Evolutionary conservation across 768 basidiomycete genomes (phyloP).

Genomic region (Pleurotus ostreatus): DNA sequence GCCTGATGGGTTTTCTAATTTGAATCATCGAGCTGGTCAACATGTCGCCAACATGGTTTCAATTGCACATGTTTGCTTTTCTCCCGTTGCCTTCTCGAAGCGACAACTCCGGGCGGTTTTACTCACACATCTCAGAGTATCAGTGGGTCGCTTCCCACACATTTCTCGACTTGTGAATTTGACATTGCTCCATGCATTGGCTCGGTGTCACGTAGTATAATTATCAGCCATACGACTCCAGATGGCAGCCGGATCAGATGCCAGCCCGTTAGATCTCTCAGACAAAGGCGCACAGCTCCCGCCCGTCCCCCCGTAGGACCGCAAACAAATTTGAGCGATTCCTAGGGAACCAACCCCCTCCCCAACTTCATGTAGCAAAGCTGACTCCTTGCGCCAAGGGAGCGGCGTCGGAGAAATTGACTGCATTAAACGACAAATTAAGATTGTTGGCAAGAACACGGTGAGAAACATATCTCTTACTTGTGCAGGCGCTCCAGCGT

Average conservation of each 20-base stretch:
- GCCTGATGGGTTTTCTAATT: constrained; percentile 8
- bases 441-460: neutral
- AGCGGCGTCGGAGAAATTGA: constrained; percentile 88
- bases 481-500: constrained; percentile 86
- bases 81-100: constrained; percentile 6
- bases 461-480: constrained; percentile 25
- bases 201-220: constrained; percentile 7
- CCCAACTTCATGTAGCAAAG: constrained; percentile 49
- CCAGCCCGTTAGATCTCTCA: neutral
- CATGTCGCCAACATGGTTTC: constrained; percentile 8
- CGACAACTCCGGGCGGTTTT: constrained; percentile 7
- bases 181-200: constrained; percentile 5
- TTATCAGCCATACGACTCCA: constrained; percentile 2
- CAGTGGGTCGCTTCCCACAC: constrained; percentile 8
- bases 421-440: constrained; percentile 21
- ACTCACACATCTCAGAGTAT: constrained; percentile 6
- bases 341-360: neutral
- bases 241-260: constrained; percentile 7
- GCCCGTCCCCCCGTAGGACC: neutral
- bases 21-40: constrained; percentile 1
- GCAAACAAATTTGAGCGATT: neutral
- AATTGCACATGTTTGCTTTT: constrained; percentile 8
- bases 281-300: neutral
- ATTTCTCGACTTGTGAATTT: constrained; percentile 6
- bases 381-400: constrained; percentile 92